A percentile compares a stretch with the other conserved stretches of the same genome.
These are phyloP conservation scores for Aspergillus panamensis DNA, from an alignment of 495 filamentous ascomycete genomes.

Conservation along the genomic window DNA sequence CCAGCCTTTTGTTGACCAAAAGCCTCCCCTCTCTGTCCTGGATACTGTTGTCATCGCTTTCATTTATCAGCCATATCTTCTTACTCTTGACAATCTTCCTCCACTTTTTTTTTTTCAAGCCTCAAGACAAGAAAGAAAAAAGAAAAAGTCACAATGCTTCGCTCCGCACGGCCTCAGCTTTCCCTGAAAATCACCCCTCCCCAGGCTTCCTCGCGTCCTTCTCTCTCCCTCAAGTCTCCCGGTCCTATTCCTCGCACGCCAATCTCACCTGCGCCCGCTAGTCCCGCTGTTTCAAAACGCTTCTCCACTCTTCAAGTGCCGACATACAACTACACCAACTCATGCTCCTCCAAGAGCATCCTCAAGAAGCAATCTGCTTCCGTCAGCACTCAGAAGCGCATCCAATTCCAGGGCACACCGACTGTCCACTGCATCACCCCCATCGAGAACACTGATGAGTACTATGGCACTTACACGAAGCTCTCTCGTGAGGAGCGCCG, in stretches of 20 bases:
- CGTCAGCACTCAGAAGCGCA: conserved; percentile 35
- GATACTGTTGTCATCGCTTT: neutral
- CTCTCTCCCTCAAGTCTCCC: conserved; percentile 46
- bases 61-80: neutral
- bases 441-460: conserved; percentile 51
- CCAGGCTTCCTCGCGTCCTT: conserved; percentile 33
- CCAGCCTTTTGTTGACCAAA: conserved; percentile 12
- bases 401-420: conserved; percentile 47
- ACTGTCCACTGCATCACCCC: conserved; percentile 51
- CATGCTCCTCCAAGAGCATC: conserved; percentile 50
- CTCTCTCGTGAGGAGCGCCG: conserved; percentile 49
- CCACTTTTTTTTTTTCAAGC: neutral
- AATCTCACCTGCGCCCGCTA: conserved; percentile 40
- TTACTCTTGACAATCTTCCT: neutral
- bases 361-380: conserved; percentile 43
- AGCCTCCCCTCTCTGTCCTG: conserved; percentile 1
- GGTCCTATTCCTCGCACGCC: conserved; percentile 43
- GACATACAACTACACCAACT: conserved; percentile 43
- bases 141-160: conserved; percentile 11
- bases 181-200: conserved; percentile 46
- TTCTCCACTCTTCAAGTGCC: conserved; percentile 44
- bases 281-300: conserved; percentile 39
- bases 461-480: conserved; percentile 51
- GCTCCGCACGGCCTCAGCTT: conserved; percentile 43
- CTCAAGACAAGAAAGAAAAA: neutral